Percentiles rank a stretch among this genome's conserved stretches.
Evolutionary conservation across 768 basidiomycete genomes (phyloP).

Genomic region (Hygrocybe coccinea): DNA sequence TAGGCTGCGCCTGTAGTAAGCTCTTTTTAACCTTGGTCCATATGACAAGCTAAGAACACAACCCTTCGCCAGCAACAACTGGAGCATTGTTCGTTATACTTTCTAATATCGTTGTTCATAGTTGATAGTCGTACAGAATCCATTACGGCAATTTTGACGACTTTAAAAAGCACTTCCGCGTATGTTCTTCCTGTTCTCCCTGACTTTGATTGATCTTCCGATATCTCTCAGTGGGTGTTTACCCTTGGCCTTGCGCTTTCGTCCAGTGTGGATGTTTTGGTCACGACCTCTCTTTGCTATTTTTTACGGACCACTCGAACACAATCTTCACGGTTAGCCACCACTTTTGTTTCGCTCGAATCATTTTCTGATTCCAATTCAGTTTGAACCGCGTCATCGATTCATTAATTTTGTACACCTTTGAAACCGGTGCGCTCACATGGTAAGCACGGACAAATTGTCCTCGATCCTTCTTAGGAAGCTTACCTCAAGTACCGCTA

Average conservation of each 20-base stretch:
- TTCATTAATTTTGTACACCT: conserved; percentile 34
- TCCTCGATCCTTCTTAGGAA: not conserved
- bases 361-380: not conserved
- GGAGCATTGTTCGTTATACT: conserved; percentile 19
- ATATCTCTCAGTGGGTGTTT: conserved; percentile 41
- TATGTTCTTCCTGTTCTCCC: conserved; percentile 1
- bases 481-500: conserved; percentile 5
- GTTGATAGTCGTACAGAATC: conserved; percentile 14
- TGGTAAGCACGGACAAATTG: conserved; percentile 24
- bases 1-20: not conserved
- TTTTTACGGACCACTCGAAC: conserved; percentile 31
- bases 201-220: not conserved
- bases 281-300: conserved; percentile 33
- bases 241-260: conserved; percentile 41
- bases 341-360: not conserved
- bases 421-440: conserved; percentile 40
- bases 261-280: conserved; percentile 36
- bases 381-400: conserved; percentile 37
- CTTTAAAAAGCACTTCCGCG: conserved; percentile 16
- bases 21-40: not conserved
- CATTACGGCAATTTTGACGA: conserved; percentile 14
- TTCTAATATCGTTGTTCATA: not conserved
- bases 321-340: conserved; percentile 25
- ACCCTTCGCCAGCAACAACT: conserved; percentile 18
- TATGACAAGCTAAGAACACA: not conserved